Conservation (phyloP, 495 filamentous ascomycete species). For the Aspergillus cristatus region DNA sequence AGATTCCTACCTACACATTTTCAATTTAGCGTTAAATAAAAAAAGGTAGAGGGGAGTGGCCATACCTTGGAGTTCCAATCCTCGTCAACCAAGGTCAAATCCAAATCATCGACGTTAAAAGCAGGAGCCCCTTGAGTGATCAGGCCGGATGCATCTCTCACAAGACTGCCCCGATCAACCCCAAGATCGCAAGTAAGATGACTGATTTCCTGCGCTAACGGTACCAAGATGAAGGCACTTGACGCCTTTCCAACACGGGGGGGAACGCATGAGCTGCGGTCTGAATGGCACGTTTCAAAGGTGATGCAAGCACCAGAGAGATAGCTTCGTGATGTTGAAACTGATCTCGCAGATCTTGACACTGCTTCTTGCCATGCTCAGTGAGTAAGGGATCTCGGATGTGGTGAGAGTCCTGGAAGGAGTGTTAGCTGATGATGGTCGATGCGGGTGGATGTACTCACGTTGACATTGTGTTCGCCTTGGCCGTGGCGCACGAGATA, state of each 20-base stretch:
- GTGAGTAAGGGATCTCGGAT: constrained; percentile 12
- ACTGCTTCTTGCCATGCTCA: constrained; percentile 11
- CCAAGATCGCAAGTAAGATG: constrained; percentile 9
- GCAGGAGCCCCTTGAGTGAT: constrained; percentile 2
- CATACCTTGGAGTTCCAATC: constrained; percentile 16
- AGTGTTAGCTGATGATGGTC: neutral
- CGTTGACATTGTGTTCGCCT: constrained; percentile 14
- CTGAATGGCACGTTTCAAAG: constrained; percentile 12
- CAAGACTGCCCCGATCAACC: constrained; percentile 1
- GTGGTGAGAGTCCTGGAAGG: constrained; percentile 9
- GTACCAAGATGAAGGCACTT: constrained; percentile 10
- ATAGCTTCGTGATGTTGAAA: constrained; percentile 6
- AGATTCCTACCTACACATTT: constrained; percentile 12
- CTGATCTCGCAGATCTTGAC: constrained; percentile 4
- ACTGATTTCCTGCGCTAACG: constrained; percentile 14
- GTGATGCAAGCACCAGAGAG: constrained; percentile 10
- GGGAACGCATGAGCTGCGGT: constrained; percentile 12
- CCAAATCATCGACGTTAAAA: constrained; percentile 4
- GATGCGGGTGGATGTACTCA: neutral
- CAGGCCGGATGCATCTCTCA: constrained; percentile 2
- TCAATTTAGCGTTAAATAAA: no score
- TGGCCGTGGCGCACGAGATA: constrained; percentile 10
- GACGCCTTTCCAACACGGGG: constrained; percentile 6
- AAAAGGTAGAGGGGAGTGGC: no score
- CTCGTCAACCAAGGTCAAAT: constrained; percentile 6